Base-by-base conservation (phyloP, 805 yeast genomes). In the Wickerhamomyces queroliae region DNA sequence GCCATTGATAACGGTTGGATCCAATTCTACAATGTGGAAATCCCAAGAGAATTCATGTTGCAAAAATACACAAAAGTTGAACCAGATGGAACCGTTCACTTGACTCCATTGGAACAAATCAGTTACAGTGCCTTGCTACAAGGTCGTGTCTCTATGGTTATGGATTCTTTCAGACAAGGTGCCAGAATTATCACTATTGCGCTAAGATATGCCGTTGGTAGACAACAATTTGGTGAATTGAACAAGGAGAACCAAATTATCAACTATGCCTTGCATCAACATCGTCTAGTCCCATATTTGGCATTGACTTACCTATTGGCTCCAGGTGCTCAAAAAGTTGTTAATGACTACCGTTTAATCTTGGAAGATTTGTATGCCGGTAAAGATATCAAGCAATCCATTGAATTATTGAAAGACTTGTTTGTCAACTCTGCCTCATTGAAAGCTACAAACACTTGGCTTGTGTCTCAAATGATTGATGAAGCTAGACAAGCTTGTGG, bases 1-100 rank as follows among this genome's bases (percentile, higher is more conserved):
- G 96, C 95, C 41, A 86, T 89, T 49, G 97, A 89, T 60, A 89
- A 89, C 60, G 97, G 97, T 39, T 89, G 96, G 96, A 87, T 90
- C 53, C 96, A 89, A 64, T 89, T 85, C 64, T 71, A 84, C 40
- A 71, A 82, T 49, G 96, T 87, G 34, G 72, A 81, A 41, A 83
- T 89, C 47, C 97, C 97, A 42, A 76, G 90, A 46, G 81, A 74
- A 58, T 84, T 73, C 62, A 80, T 89, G 93, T 69, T 90, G 53
- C 78, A 80, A 62, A 84, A 81, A 61, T 89, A 80, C 63, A 76
- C 90, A 40, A 74, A 76, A 55, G 86, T 89, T 38, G 72, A 76
- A 33, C 64, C 70, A 10, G 74, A 77, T 13, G 89, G 90, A 26
- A 74, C 74, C 41, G 95, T 85, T 41, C 70, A 71, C 20, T 75